Percentiles rank a stretch among this genome's conserved stretches.
These are phyloP conservation scores for Mucor ambiguus DNA, from an alignment of 371 early-diverging fungal genomes.

Conservation along the genomic window DNA sequence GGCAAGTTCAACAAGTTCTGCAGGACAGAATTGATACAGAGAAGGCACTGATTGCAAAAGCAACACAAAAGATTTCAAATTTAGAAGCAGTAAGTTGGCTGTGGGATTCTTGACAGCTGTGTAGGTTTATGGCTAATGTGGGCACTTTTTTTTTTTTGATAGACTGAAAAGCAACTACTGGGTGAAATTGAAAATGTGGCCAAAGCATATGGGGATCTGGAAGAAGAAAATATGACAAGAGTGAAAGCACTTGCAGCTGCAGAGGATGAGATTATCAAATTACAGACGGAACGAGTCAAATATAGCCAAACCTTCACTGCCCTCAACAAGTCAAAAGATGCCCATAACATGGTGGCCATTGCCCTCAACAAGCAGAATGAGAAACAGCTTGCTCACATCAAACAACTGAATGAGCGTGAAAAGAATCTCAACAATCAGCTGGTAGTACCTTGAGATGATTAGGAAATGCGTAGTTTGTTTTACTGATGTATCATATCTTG, in stretches of 20 bases:
- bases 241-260: slow-evolving; percentile 71
- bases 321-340: slow-evolving; percentile 41
- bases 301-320: slow-evolving; percentile 48
- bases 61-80: slow-evolving; percentile 11
- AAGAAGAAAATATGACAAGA: slow-evolving; percentile 77
- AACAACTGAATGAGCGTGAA: slow-evolving; percentile 43
- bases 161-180: slow-evolving; percentile 63
- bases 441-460: slow-evolving; percentile 21
- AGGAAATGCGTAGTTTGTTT: not conserved
- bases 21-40: slow-evolving; percentile 34
- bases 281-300: slow-evolving; percentile 66
- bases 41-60: slow-evolving; percentile 14
- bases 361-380: slow-evolving; percentile 40
- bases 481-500: not conserved
- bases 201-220: slow-evolving; percentile 78
- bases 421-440: slow-evolving; percentile 32
- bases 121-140: not conserved
- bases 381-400: slow-evolving; percentile 45
- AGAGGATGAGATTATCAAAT: slow-evolving; percentile 75
- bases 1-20: slow-evolving; percentile 21
- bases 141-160: not conserved
- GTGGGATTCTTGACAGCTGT: not conserved
- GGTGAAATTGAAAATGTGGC: slow-evolving; percentile 82
- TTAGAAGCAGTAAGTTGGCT: slow-evolving; percentile 16
- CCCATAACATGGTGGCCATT: slow-evolving; percentile 34